Evolutionary conservation across 306 rosid species (phyloP).

Genomic region (Myrica gale): DNA sequence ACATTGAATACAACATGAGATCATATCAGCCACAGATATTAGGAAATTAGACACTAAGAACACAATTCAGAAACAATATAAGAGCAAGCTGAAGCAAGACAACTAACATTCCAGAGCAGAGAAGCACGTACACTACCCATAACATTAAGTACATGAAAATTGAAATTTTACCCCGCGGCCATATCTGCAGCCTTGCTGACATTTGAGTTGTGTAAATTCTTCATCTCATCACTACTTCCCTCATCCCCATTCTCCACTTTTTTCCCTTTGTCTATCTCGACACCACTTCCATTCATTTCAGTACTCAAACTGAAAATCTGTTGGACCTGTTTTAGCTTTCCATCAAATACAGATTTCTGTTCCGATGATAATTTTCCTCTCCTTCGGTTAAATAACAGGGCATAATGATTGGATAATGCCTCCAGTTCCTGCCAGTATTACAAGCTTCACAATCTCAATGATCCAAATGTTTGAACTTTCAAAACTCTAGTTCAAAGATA

Average conservation of each 20-base stretch:
- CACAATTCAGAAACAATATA: constrained; percentile 4
- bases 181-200: constrained; percentile 93
- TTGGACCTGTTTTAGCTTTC: constrained; percentile 84
- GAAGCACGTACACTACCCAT: background rate
- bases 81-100: constrained; percentile 10
- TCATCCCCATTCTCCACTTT: constrained; percentile 56
- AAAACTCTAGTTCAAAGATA: constrained; percentile 20
- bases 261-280: constrained; percentile 70
- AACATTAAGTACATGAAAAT: background rate
- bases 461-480: constrained; percentile 12
- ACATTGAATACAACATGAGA: background rate
- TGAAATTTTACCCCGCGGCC: constrained; percentile 82
- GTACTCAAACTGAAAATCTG: constrained; percentile 69
- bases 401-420: constrained; percentile 87
- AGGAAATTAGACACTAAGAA: background rate
- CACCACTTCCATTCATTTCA: constrained; percentile 61
- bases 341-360: constrained; percentile 71
- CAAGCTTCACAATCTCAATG: constrained; percentile 23
- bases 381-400: constrained; percentile 77
- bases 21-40: background rate
- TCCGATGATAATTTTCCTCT: constrained; percentile 73
- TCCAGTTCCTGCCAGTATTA: constrained; percentile 75
- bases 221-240: constrained; percentile 74
- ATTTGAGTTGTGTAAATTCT: constrained; percentile 80
- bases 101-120: background rate